Conservation (phyloP, 2,329 filamentous ascomycete species). For the Fusarium sp. region DNA sequence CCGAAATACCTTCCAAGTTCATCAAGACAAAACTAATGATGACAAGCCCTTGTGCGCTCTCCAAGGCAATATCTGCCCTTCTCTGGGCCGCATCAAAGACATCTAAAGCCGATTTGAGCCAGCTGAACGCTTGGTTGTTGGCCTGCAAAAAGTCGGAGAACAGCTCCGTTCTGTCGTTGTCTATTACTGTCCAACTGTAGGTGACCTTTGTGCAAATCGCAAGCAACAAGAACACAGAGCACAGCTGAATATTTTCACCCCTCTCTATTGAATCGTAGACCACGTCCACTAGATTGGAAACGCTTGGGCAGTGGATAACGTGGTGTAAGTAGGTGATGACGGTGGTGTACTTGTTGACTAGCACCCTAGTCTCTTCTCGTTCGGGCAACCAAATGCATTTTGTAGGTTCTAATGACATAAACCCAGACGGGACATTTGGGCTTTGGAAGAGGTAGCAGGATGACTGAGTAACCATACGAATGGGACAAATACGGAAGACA, state of each 20-base stretch:
- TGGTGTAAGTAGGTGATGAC: slow-evolving; percentile 48
- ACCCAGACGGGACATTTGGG: slow-evolving; percentile 31
- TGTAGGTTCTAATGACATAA: slow-evolving; percentile 43
- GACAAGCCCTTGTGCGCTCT: slow-evolving; percentile 51
- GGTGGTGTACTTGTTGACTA: slow-evolving; percentile 45
- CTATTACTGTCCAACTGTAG: slow-evolving; percentile 44
- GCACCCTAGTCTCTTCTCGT: slow-evolving; percentile 44
- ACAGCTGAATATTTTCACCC: slow-evolving; percentile 35
- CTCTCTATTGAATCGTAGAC: slow-evolving; percentile 45
- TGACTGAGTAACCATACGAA: slow-evolving; percentile 46
- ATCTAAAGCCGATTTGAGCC: slow-evolving; percentile 49
- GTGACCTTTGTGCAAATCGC: slow-evolving; percentile 46
- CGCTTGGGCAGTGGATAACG: slow-evolving; percentile 44
- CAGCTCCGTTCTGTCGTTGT: slow-evolving; percentile 42
- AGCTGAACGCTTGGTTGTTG: slow-evolving; percentile 44
- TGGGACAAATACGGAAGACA: slow-evolving; percentile 47
- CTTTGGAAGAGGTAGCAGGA: slow-evolving; percentile 48
- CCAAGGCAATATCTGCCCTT: slow-evolving; percentile 44
- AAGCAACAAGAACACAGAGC: slow-evolving; percentile 44
- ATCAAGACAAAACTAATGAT: slow-evolving; percentile 52
- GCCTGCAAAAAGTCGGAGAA: slow-evolving; percentile 44
- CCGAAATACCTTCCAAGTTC: slow-evolving; percentile 46
- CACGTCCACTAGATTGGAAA: slow-evolving; percentile 44
- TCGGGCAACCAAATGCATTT: slow-evolving; percentile 49
- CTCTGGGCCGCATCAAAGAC: slow-evolving; percentile 50